phyloP scores from a whole-genome alignment of 352 stramenopile genomes.

The Pythium aquatile region DNA sequence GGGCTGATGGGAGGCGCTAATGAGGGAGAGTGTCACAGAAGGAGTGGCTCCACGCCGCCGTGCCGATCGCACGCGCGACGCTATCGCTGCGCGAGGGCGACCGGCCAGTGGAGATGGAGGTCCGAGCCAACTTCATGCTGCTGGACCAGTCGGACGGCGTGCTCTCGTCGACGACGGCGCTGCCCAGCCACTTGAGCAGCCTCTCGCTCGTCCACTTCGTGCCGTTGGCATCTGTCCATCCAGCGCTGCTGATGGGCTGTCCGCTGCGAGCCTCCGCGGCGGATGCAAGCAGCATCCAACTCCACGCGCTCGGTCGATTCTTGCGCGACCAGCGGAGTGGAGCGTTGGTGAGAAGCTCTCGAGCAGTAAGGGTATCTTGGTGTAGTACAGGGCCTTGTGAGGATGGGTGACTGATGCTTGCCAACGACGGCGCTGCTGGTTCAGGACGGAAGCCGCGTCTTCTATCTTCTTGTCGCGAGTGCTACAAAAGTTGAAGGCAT shows the following conservation, averaged over 20 bases:
- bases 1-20: neutral
- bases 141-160: slow-evolving; percentile 3
- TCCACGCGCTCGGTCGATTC: slow-evolving; percentile 17
- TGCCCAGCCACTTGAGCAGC: slow-evolving; percentile 27
- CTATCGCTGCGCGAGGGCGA: slow-evolving; percentile 8
- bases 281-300: slow-evolving; percentile 1
- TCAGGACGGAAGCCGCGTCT: slow-evolving; percentile 8
- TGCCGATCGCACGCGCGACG: slow-evolving; percentile 13
- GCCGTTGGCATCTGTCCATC: slow-evolving; percentile 34
- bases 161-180: slow-evolving; percentile 8
- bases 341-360: slow-evolving; percentile 22
- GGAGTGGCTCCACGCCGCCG: slow-evolving; percentile 35
- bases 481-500: neutral
- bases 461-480: slow-evolving; percentile 24
- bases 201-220: slow-evolving; percentile 36
- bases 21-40: slow-evolving; percentile 29
- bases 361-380: neutral
- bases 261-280: slow-evolving; percentile 29
- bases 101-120: slow-evolving; percentile 13
- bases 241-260: slow-evolving; percentile 36
- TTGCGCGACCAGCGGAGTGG: slow-evolving; percentile 18
- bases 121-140: slow-evolving; percentile 31
- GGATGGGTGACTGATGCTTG: neutral
- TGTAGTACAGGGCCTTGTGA: neutral
- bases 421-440: neutral